These are phyloP conservation scores for Gossypium longicalyx DNA, from an alignment of 345 rosid species.

Conservation along the genomic window DNA sequence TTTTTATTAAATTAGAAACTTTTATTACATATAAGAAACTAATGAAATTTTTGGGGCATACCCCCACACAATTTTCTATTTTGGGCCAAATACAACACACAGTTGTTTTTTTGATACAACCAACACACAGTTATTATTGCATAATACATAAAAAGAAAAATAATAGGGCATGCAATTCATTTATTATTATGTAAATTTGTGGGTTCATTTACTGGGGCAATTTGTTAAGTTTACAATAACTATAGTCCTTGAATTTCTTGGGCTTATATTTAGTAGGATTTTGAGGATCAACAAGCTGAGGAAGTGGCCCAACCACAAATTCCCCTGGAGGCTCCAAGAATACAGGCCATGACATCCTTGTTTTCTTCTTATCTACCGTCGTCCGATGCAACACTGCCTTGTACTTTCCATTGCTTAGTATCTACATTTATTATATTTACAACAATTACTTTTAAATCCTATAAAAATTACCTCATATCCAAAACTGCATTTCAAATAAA, in stretches of 20 bases:
- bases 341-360: slow-evolving; percentile 97
- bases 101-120: too few species aligned
- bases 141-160: background rate
- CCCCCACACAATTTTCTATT: too few species aligned
- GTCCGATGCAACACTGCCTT: slow-evolving; percentile 67
- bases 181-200: background rate
- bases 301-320: slow-evolving; percentile 55
- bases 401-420: slow-evolving; percentile 70
- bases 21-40: too few species aligned
- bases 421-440: slow-evolving; percentile 30
- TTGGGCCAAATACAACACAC: too few species aligned
- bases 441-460: too few species aligned
- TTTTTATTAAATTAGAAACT: too few species aligned
- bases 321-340: slow-evolving; percentile 81
- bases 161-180: background rate
- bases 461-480: too few species aligned
- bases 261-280: slow-evolving; percentile 56
- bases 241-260: slow-evolving; percentile 62
- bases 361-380: slow-evolving; percentile 58
- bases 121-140: too few species aligned
- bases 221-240: slow-evolving; percentile 74
- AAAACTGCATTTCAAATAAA: too few species aligned
- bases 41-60: too few species aligned
- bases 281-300: slow-evolving; percentile 39
- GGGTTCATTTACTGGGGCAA: slow-evolving; percentile 40